phyloP scores from a whole-genome alignment of 495 filamentous ascomycete species.

The Hypoxylon subgilvum region DNA sequence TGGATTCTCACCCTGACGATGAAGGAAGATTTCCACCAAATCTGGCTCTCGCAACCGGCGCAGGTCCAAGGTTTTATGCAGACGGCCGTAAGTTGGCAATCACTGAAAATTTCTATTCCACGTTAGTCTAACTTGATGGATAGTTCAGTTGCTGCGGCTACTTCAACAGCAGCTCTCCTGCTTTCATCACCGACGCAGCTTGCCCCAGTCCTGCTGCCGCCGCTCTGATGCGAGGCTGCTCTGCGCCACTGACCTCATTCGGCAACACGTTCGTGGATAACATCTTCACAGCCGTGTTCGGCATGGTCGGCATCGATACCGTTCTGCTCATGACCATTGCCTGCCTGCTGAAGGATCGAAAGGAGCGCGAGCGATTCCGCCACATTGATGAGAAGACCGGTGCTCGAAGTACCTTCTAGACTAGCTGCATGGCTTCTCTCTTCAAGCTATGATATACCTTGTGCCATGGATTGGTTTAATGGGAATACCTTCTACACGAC shows the following conservation, averaged over 20 bases:
- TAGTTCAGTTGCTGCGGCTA: constrained; percentile 81
- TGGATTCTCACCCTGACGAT: constrained; percentile 74
- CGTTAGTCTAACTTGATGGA: constrained; percentile 25
- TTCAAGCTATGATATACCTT: constrained; percentile 2
- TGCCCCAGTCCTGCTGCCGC: constrained; percentile 69
- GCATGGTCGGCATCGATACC: constrained; percentile 72
- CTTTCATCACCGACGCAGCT: constrained; percentile 64
- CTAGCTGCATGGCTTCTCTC: constrained; percentile 1
- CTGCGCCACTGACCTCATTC: constrained; percentile 64
- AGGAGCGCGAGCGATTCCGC: constrained; percentile 71
- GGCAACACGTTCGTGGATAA: constrained; percentile 71
- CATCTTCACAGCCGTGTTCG: constrained; percentile 77
- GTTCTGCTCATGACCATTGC: constrained; percentile 68
- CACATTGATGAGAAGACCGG: constrained; percentile 76
- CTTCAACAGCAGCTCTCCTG: constrained; percentile 66
- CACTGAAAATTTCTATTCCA: not conserved
- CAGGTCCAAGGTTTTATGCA: constrained; percentile 67
- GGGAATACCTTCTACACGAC: constrained; percentile 9
- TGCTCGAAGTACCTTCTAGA: constrained; percentile 46
- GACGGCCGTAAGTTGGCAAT: constrained; percentile 57
- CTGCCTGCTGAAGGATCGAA: constrained; percentile 73
- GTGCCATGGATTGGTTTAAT: constrained; percentile 28
- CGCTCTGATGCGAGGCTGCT: constrained; percentile 68
- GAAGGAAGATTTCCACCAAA: constrained; percentile 57
- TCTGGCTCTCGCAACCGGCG: constrained; percentile 62